A percentile compares a stretch with the other conserved stretches of the same genome.
These are phyloP conservation scores for Cytidiella melzeri DNA, from an alignment of 768 basidiomycete genomes.

Conservation along the genomic window DNA sequence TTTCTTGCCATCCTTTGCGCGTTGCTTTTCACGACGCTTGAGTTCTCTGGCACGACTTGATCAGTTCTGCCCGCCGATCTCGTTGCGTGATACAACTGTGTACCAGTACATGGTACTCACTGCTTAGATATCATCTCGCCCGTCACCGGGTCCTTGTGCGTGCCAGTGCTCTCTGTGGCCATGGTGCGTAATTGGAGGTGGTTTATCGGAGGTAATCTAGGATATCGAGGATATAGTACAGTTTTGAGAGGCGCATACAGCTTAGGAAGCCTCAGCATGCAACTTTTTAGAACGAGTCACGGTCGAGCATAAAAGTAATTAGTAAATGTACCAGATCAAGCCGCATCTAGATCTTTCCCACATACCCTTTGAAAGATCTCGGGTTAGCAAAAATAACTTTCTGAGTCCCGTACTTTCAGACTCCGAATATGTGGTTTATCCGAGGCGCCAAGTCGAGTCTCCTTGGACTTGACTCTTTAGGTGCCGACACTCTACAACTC, in stretches of 20 bases:
- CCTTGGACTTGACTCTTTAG: conserved; percentile 2
- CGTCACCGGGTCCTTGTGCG: conserved; percentile 77
- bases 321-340: background rate
- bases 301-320: background rate
- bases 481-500: background rate
- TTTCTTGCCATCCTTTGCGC: conserved; percentile 68
- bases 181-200: conserved; percentile 22
- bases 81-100: too few relatives aligned
- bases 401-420: too few relatives aligned
- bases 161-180: conserved; percentile 31
- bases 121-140: conserved; percentile 97
- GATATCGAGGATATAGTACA: conserved; percentile 8
- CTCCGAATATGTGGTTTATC: background rate
- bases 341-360: background rate
- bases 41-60: conserved; percentile 60
- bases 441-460: background rate
- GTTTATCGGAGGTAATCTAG: conserved; percentile 3
- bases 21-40: conserved; percentile 87
- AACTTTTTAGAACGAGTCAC: conserved; percentile 11
- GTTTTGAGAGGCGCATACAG: conserved; percentile 10
- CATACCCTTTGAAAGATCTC: too few relatives aligned
- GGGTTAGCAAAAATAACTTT: too few relatives aligned
- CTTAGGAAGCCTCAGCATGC: conserved; percentile 26
- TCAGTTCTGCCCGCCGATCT: conserved; percentile 22
- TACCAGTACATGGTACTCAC: conserved; percentile 59